phyloP scores from a whole-genome alignment of 805 yeast species.

The Candida chauliodis region DNA sequence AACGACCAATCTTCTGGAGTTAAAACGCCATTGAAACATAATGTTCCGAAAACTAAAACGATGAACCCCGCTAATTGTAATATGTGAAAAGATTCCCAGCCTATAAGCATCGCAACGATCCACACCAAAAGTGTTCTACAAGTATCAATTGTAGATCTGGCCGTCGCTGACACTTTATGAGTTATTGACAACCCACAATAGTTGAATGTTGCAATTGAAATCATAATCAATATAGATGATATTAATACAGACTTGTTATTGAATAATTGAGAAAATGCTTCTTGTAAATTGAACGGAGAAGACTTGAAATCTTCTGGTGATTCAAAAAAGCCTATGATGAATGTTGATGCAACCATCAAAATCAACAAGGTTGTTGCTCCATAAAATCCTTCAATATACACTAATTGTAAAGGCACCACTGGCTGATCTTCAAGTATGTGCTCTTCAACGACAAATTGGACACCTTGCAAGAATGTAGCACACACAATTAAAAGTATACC shows the following conservation, averaged over 20 bases:
- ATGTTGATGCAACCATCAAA: constrained; percentile 43
- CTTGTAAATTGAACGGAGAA: constrained; percentile 54
- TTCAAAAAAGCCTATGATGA: constrained; percentile 32
- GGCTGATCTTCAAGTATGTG: constrained; percentile 52
- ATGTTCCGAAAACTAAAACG: constrained; percentile 64
- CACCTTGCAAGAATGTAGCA: constrained; percentile 68
- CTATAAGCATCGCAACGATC: constrained; percentile 63
- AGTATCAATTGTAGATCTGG: constrained; percentile 76
- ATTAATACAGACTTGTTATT: constrained; percentile 39
- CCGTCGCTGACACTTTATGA: constrained; percentile 62
- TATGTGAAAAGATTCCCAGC: constrained; percentile 70
- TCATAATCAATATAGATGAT: constrained; percentile 63
- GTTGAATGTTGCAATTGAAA: constrained; percentile 69
- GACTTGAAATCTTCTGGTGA: constrained; percentile 32
- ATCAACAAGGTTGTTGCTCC: constrained; percentile 48
- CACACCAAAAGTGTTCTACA: constrained; percentile 74
- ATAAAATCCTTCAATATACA: constrained; percentile 71
- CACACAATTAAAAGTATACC: constrained; percentile 58
- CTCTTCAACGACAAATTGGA: constrained; percentile 78
- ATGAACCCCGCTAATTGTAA: constrained; percentile 64
- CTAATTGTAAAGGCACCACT: constrained; percentile 60
- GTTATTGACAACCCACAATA: constrained; percentile 72
- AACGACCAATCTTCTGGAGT: constrained; percentile 45
- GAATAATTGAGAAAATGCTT: constrained; percentile 49
- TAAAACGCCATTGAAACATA: constrained; percentile 69